phyloP scores from a whole-genome alignment of 495 filamentous ascomycete genomes.

The Echria macrotheca region DNA sequence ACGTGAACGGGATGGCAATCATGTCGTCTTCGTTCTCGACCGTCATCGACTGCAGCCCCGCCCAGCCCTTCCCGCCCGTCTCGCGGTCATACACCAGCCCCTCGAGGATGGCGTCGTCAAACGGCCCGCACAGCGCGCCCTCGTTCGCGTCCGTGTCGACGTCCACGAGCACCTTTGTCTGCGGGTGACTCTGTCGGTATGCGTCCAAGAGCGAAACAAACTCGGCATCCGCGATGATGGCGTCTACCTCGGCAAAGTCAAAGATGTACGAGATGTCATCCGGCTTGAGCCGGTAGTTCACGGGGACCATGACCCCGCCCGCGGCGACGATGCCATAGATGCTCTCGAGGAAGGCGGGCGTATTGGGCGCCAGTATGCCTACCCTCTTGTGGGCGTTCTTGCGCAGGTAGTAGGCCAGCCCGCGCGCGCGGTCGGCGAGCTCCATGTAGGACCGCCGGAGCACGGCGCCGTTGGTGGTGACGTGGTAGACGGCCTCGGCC shows the following conservation, averaged over 20 bases:
- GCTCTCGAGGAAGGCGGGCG: slow-evolving; percentile 85
- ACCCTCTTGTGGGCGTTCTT: slow-evolving; percentile 63
- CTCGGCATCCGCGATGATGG: slow-evolving; percentile 84
- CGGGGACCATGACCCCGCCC: slow-evolving; percentile 68
- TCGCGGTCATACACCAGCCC: slow-evolving; percentile 64
- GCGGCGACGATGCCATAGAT: slow-evolving; percentile 87
- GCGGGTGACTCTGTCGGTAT: slow-evolving; percentile 54
- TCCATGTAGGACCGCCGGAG: slow-evolving; percentile 73
- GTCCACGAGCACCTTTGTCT: slow-evolving; percentile 70
- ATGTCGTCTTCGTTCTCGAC: slow-evolving; percentile 66
- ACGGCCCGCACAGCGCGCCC: slow-evolving; percentile 69
- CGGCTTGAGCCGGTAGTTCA: slow-evolving; percentile 85
- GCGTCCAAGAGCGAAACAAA: slow-evolving; percentile 61
- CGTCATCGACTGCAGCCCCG: slow-evolving; percentile 59
- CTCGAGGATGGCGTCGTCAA: slow-evolving; percentile 77
- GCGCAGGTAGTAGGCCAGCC: slow-evolving; percentile 78
- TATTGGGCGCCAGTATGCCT: slow-evolving; percentile 85
- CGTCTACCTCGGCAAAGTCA: slow-evolving; percentile 73
- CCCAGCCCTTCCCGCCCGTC: slow-evolving; percentile 66
- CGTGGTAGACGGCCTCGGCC: slow-evolving; percentile 80
- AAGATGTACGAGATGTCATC: slow-evolving; percentile 92
- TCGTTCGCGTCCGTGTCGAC: slow-evolving; percentile 72
- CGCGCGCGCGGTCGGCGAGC: slow-evolving; percentile 75
- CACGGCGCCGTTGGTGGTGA: slow-evolving; percentile 67
- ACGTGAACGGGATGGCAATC: slow-evolving; percentile 80